Evolutionary conservation across 176 grass and related monocot genomes (phyloP), one percentile per base, ranked within the genome.

Genomic region (Eremochloa ophiuroides): DNA sequence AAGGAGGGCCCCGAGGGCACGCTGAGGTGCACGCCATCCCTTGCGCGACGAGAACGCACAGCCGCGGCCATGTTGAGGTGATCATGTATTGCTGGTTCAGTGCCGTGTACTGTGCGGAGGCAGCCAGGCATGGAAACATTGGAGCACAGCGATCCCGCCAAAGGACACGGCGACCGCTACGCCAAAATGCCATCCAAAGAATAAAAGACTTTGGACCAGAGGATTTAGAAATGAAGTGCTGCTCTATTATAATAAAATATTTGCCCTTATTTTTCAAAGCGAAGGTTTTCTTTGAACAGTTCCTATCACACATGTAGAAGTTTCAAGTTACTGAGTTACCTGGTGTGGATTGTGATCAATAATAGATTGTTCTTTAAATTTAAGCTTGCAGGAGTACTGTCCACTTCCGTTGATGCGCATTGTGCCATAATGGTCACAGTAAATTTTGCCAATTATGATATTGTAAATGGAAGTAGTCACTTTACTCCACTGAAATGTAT

Each of bases 361-460:
- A 76, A 97, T 94, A 48, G 92, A 94, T 30, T 94, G 95, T 74
- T 97, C 95, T 87, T 97, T 97, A 73, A 97, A 97, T 76, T 97
- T 97, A 85, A 97, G 85, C 83, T 97, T 94, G 83, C 95, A 97
- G 61, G 92, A 97, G 77, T 94, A 97, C 26, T 92, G 80, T 7
- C 92, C 85, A 74, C 90, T 97, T 77, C 95, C 95, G 41, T 85
- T 94, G 72, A 97, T 92, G 74, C 84, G 89, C 95, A 98, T 98
- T 58, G 95, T 91, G 17, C 92, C 92, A 91, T 98, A 98, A 78
- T 98, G 95, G 30, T 98, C 95, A 85, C 95, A 94, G 76, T 98
- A 98, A 82, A 98, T 94, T 90, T 98, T 98, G 13, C 95, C 92
- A 74, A 94, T 92, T 91, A 98, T 98, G 56, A 98, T 98, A 92